Evolutionary conservation across 176 grass and related monocot species (phyloP), one percentile per base, ranked within the genome.

Genomic region (Hsuehochloa calcarea): DNA sequence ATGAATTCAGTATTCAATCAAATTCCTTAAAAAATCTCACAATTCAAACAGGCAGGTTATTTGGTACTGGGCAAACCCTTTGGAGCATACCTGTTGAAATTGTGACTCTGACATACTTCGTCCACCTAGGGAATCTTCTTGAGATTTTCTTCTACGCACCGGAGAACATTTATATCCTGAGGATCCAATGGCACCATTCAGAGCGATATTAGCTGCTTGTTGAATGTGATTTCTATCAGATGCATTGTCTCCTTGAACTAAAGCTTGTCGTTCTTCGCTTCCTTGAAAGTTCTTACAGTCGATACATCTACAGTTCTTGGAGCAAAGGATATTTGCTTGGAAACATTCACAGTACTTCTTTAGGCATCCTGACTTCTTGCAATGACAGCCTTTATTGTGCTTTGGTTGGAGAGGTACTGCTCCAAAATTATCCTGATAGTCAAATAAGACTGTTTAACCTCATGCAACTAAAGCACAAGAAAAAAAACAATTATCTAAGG

Each of bases 271-370:
- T 63, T 91, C 92, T 85, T 91, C 77, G 70, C 81, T 94, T 82
- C 92, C 92, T 81, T 94, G 84, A 65, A 87, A 82, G 29, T 94
- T 94, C 79, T 94, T 94, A 80, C 92, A 94, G 37, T 91, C 84
- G 61, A 89, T 65, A 56, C 92, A 94, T 89, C 90, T 89, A 70
- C 92, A 94, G 72, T 91, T 94, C 52, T 94, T 91, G 63, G 92
- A 94, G 72, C 92, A 94, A 70, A 94, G 89, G 58, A 94, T 87
- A 80, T 91, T 89, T 80, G 92, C 92, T 85, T 94, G 92, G 74
- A 91, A 94, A 68, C 92, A 94, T 67, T 94, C 92, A 85, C 92
- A 94, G 60, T 94, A 94, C 80, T 91, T 94, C 73, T 94, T 94
- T 70, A 94, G 87, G 45, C 92, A 94, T 47, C 89, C 89, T 79